Base-by-base conservation (phyloP, 208 protist species). In the Wallacemonas rigidus region DNA sequence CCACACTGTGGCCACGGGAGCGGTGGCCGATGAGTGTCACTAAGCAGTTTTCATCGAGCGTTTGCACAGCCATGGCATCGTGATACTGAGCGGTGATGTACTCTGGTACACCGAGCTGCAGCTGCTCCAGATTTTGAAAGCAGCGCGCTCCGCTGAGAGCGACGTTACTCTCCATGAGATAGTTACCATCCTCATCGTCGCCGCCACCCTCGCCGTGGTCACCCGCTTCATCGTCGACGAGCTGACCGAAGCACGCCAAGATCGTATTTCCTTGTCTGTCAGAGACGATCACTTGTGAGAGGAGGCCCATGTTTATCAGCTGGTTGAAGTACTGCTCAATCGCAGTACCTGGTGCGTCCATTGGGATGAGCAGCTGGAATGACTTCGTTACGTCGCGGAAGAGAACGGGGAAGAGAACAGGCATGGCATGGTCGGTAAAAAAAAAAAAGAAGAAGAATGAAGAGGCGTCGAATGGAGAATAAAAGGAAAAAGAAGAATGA, bases 241-340 rank as follows among this genome's bases (percentile, higher is more conserved):
- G 64, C 36, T 56, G 58, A 4, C 83, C 83, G 71, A 91, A 90
- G 72, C 88, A 96, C 2, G 78, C 79, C n/a, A 97, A 72, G 57
- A 95, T 84, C 48, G 84, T 94, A 70, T 86, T 85, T 26, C 90
- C 92, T 67, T 94, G 80, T 61, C 81, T 78, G 77, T 97, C 90
- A 5, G 92, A 93, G 1, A 97, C 79, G 35, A 93, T 76, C 3
- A 95, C 77, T 76, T 95, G 88, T 1, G 90, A 83, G 11, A 95
- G 70, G 6, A 95, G 83, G 1, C 78, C 60, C 88, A 95, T 89
- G 67, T 89, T 72, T 8, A 94, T 91, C 60, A 97, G 90, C 65
- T 93, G 85, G 63, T 93, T 92, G 75, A 95, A 92, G 78, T 89
- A 97, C 77, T 94, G 87, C 87, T 94, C 87, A 57, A 97, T 76